Base-by-base conservation (phyloP, 2,329 filamentous ascomycete species). In the Ceratocystis destructans region DNA sequence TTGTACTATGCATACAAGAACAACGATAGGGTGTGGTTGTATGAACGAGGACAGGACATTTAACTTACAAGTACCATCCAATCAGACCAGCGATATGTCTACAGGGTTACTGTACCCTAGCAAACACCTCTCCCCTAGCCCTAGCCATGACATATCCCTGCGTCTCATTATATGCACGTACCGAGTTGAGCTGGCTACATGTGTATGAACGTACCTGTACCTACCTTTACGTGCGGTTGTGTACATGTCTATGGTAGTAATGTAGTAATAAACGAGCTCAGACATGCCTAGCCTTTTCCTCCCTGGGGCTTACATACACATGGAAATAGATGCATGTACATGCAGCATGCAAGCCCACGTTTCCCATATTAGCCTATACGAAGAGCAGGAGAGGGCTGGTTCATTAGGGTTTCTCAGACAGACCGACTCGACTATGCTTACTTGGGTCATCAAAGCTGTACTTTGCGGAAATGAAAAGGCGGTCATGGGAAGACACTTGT, bases 381-480 rank as follows among this genome's bases (percentile, higher is more conserved):
- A 41, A 41, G 37, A 41, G 37, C 12, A 41, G n/a, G n/a, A 50
- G 22, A 22, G 10, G n/a, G 22, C 22, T n/a, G 15, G 7, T 4
- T 17, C 48, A n/a, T 59, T 59, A 59, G 55, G 55, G 55, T 59
- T 59, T n/a, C 28, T 6, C n/a, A 53, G 48, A 53, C n/a, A 25
- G 22, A 25, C 48, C 15, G 17, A 25, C 48, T 41, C 2, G 22
- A 25, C 45, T n/a, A 22, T 22, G 15, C 5, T 48, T 28, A 28
- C 25, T 59, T n/a, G 28, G 25, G 33, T 28, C 28, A 10, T 20
- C 25, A 8, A 59, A 37, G 55, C 37, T 37, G 55, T 59, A 28
- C 55, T 59, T 59, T 59, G 55, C 20, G 55, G 28, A 37, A 25
- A 37, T 37, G 55, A 59, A 59, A 59, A 33, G 55, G 28, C 55